Conservation (phyloP, 352 stramenopile genomes). For the Globisporangium barbulae region DNA sequence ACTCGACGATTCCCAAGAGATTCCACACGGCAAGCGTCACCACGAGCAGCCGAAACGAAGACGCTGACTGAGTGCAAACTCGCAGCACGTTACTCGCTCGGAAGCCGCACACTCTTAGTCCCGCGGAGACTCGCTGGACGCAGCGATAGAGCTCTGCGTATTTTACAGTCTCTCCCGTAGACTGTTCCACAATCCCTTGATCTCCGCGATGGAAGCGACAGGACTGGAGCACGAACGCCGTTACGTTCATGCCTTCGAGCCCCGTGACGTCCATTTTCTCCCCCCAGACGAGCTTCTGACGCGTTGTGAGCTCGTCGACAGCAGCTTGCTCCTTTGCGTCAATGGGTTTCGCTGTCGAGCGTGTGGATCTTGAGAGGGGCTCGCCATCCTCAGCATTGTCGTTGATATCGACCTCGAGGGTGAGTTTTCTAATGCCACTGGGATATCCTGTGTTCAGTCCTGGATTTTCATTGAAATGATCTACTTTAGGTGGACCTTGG, state of each 20-base stretch:
- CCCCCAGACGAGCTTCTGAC: conserved; percentile 6
- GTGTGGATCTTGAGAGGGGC: background rate
- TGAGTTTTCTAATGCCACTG: background rate
- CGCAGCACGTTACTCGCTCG: background rate
- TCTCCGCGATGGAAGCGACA: conserved; percentile 8
- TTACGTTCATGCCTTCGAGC: conserved; percentile 9
- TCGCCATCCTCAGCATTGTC: background rate
- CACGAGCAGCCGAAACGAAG: conserved; percentile 3
- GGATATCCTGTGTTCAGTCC: background rate
- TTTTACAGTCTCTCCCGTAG: background rate
- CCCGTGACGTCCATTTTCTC: conserved; percentile 8
- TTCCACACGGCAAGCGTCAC: conserved; percentile 17
- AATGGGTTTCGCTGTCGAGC: background rate
- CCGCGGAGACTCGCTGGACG: background rate
- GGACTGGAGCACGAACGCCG: conserved; percentile 14
- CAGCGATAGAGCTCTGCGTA: conserved; percentile 3
- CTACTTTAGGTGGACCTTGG: too few relatives aligned
- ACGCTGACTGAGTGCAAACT: background rate
- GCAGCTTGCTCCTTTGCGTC: background rate
- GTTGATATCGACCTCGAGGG: background rate
- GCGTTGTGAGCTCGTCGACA: background rate
- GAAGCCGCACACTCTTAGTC: conserved; percentile 4
- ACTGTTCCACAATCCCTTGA: conserved; percentile 9
- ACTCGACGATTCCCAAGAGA: conserved; percentile 9
- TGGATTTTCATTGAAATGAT: background rate